A percentile compares a stretch with the other conserved stretches of the same genome.
phyloP scores from a whole-genome alignment of 2,329 filamentous ascomycete species.

The Reticulascus tulasneorum region DNA sequence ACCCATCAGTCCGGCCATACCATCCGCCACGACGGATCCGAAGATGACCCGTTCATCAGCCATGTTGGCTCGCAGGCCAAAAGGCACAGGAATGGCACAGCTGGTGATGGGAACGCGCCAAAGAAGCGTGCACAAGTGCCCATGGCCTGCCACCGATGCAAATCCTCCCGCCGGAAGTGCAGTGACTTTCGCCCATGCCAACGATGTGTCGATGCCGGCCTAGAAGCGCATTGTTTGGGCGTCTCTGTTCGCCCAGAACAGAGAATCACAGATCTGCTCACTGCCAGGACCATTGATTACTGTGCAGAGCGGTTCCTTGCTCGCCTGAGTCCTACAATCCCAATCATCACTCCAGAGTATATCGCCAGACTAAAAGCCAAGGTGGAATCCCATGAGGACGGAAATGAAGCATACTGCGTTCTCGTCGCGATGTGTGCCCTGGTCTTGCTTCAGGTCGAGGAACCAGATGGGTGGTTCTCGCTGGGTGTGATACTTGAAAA shows the following conservation, averaged over 20 bases:
- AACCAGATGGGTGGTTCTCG: conserved; percentile 25
- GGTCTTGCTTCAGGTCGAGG: conserved; percentile 37
- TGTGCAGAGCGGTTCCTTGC: conserved; percentile 36
- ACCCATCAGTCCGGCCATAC: too few relatives aligned
- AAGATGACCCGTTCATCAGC: too few relatives aligned
- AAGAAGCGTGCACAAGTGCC: conserved; percentile 40
- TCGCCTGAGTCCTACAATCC: conserved; percentile 36
- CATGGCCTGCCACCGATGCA: conserved; percentile 39
- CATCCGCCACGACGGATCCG: too few relatives aligned
- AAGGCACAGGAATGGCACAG: too few relatives aligned
- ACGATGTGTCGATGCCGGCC: conserved; percentile 37
- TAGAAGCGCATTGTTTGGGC: conserved; percentile 32
- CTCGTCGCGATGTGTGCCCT: conserved; percentile 36
- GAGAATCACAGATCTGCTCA: conserved; percentile 29
- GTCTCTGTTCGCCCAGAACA: conserved; percentile 18
- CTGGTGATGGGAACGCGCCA: too few relatives aligned
- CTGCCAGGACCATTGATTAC: conserved; percentile 28
- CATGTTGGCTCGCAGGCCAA: too few relatives aligned
- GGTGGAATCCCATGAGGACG: conserved; percentile 19
- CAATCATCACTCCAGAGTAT: conserved; percentile 35
- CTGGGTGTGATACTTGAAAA: conserved; percentile 28
- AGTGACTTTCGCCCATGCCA: conserved; percentile 40
- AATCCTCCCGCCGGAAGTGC: conserved; percentile 37
- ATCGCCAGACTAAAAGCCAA: conserved; percentile 24
- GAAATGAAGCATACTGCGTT: conserved; percentile 30